A percentile compares a stretch with the other conserved stretches of the same genome.
Evolutionary conservation across 179 eudicot species (phyloP).

Genomic region (Corrigiola litoralis): DNA sequence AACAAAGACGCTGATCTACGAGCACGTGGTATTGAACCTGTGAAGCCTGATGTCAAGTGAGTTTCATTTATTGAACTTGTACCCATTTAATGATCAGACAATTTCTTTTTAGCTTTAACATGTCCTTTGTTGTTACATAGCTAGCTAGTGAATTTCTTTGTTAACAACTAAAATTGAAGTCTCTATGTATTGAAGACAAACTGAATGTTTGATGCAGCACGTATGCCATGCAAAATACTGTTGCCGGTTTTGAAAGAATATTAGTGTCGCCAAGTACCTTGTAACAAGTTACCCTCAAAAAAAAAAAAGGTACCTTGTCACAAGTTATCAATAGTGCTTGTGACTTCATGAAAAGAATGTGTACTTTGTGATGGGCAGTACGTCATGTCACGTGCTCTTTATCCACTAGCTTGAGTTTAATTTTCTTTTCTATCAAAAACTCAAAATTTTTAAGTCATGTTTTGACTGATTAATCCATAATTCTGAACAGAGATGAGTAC

Average conservation of each 20-base stretch:
- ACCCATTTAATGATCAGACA: not conserved
- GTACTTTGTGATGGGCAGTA: not conserved
- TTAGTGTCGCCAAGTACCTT: too few relatives aligned
- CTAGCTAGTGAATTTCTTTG: not conserved
- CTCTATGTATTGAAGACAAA: not conserved
- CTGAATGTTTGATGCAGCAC: not conserved
- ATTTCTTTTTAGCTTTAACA: too few relatives aligned
- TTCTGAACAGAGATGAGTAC: conserved; percentile 73
- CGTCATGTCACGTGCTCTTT: too few relatives aligned
- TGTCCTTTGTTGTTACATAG: not conserved
- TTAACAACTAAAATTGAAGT: not conserved
- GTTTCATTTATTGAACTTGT: conserved; percentile 19
- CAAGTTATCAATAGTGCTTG: too few relatives aligned
- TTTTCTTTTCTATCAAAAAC: not conserved
- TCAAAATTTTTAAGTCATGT: not conserved
- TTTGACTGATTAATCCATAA: conserved; percentile 2
- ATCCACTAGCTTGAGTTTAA: not conserved
- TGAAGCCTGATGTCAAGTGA: conserved; percentile 81
- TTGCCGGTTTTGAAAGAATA: not conserved
- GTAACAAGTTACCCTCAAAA: too few relatives aligned
- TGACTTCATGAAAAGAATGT: not conserved
- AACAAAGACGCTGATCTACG: conserved; percentile 88
- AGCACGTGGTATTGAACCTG: conserved; percentile 88
- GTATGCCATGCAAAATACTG: not conserved
- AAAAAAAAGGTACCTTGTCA: too few relatives aligned